Conservation (phyloP, 2,329 filamentous ascomycete species). For the Clonostachys byssicola region DNA sequence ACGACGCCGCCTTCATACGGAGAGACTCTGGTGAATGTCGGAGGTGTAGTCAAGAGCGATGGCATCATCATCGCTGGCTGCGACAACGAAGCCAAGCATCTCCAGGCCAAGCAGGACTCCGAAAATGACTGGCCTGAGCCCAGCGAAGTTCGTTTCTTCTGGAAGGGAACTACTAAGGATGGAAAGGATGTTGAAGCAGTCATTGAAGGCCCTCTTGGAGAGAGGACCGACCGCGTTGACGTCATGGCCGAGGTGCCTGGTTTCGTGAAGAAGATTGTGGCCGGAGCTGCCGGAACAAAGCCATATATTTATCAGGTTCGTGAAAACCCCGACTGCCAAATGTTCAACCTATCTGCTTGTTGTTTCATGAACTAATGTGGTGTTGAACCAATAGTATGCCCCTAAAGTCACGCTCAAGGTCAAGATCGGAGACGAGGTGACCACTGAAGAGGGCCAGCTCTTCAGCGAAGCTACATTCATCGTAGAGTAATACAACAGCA, state of each 20-base stretch:
- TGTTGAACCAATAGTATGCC: constrained; percentile 54
- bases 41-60: constrained; percentile 75
- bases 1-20: constrained; percentile 93
- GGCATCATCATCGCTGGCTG: constrained; percentile 73
- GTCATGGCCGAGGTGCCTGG: constrained; percentile 95
- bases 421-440: constrained; percentile 77
- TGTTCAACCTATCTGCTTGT: neutral
- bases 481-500: constrained; percentile 5
- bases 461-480: constrained; percentile 98
- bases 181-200: constrained; percentile 67
- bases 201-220: constrained; percentile 65
- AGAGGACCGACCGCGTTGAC: constrained; percentile 74
- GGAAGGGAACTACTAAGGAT: constrained; percentile 75
- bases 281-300: constrained; percentile 83
- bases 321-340: constrained; percentile 2
- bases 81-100: constrained; percentile 63
- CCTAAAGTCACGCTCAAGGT: constrained; percentile 73
- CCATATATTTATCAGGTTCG: constrained; percentile 95
- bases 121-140: constrained; percentile 90
- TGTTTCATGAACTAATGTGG: neutral
- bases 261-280: constrained; percentile 92
- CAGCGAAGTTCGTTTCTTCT: constrained; percentile 67
- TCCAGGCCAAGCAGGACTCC: constrained; percentile 63
- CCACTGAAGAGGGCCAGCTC: constrained; percentile 70
- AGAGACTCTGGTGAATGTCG: constrained; percentile 76